Evolutionary conservation across 2,329 filamentous ascomycete genomes (phyloP), one percentile per base, ranked within the genome.

Genomic region (Apiospora rasikravindrae): DNA sequence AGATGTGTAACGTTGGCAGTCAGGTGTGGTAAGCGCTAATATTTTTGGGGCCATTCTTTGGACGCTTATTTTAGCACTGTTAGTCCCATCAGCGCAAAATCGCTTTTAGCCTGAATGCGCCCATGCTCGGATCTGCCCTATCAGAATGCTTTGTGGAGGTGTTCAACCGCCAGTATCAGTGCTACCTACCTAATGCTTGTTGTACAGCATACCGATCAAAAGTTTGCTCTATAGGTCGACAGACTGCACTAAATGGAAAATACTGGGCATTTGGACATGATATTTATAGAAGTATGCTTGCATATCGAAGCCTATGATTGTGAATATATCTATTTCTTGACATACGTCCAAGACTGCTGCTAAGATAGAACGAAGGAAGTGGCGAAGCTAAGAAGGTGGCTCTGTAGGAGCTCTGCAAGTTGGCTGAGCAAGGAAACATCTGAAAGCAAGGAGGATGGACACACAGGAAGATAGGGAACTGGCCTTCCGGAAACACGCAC

Each of bases 1-100:
- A 64, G 57, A 19, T 64, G 33, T 64, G 57, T 40, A 64, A 64
- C 57, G 57, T 40, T 40, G n/a, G 19, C 19, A 40, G 33, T 51
- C n/a, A 49, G 45, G 45, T 26, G n/a, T 7, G 57, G 33, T 64
- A 37, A 64, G 57, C 57, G 57, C 57, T 64, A 64, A 61, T 61
- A 61, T 37, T 64, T 29, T 40, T 22, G 57, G 33, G 57, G 19
- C 19, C 33, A 19, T 29, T 57, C 29, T 40, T 37, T 64, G 57
- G 57, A 64, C 57, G 33, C 33, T 64, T 37, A 64, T 64, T 64
- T 64, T 64, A 64, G 57, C 57, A 64, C 29, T 33, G 22, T n/a
- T n/a, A n/a, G 33, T 64, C 33, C 57, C 37, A 37, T n/a, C 57
- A 4, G 33, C 8, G 33, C 33, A 37, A 37, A 6, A n/a, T 64